phyloP scores from a whole-genome alignment of 2,329 filamentous ascomycete species.

The Sclerotinia sclerotiorum region DNA sequence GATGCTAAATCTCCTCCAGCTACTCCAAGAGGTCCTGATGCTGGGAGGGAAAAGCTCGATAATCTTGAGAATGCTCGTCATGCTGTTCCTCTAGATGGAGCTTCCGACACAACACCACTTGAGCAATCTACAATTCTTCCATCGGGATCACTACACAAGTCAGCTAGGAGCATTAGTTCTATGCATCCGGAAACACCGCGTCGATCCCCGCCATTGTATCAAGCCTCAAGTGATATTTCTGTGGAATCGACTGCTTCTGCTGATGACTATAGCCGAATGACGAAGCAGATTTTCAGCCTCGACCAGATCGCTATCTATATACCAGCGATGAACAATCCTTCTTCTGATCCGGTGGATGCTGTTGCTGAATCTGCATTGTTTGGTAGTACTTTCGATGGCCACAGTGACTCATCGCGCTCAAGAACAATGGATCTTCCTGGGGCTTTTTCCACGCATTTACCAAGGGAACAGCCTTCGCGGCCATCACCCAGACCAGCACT shows the following conservation, averaged over 20 bases:
- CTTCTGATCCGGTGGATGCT: conserved; percentile 19
- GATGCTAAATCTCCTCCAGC: conserved; percentile 26
- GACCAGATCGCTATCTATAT: conserved; percentile 42
- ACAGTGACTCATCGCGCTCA: conserved; percentile 35
- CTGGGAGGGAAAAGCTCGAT: conserved; percentile 27
- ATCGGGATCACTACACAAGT: conserved; percentile 20
- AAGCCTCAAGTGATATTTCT: conserved; percentile 32
- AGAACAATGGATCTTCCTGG: conserved; percentile 57
- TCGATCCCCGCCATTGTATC: conserved; percentile 28
- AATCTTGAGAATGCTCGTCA: conserved; percentile 36
- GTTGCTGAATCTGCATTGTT: conserved; percentile 23
- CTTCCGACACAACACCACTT: not conserved
- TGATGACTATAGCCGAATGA: conserved; percentile 36
- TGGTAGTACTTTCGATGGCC: conserved; percentile 30
- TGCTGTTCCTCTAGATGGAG: conserved; percentile 6
- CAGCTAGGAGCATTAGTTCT: conserved; percentile 23
- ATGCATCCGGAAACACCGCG: conserved; percentile 6
- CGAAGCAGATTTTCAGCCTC: conserved; percentile 41
- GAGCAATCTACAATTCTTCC: not conserved
- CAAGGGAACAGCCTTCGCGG: conserved; percentile 10
- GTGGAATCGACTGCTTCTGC: conserved; percentile 36
- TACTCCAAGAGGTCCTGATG: conserved; percentile 27
- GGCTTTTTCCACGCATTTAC: conserved; percentile 55
- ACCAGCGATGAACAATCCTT: conserved; percentile 25
- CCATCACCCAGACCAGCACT: not conserved